Percentiles rank a stretch among this genome's conserved stretches.
Conservation (phyloP, 179 eudicot genomes). For the Amaranthus tricolor region DNA sequence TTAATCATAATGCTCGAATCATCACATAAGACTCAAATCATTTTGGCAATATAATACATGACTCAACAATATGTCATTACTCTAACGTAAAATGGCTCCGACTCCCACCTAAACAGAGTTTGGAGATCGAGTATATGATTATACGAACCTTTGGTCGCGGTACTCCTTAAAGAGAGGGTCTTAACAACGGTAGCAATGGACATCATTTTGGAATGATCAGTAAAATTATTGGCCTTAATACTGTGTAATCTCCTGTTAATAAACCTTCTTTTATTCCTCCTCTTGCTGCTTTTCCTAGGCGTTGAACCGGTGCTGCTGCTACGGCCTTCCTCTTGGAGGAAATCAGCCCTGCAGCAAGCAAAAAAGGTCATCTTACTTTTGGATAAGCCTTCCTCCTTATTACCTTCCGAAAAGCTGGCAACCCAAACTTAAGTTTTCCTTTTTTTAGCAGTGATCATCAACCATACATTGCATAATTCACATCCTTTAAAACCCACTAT, state of each 20-base stretch:
- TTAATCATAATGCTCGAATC: too few species aligned
- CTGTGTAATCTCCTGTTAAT: conserved; percentile 5
- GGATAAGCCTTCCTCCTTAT: neutral
- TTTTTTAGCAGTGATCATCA: conserved; percentile 21
- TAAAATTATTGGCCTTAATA: conserved; percentile 1
- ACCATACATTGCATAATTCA: conserved; percentile 26
- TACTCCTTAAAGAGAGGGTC: conserved; percentile 36
- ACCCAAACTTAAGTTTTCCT: conserved; percentile 20
- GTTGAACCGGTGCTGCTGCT: conserved; percentile 21
- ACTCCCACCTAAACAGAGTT: too few species aligned
- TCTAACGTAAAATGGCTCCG: too few species aligned
- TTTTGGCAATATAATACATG: too few species aligned
- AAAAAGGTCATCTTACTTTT: conserved; percentile 43
- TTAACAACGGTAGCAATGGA: conserved; percentile 39
- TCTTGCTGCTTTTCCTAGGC: conserved; percentile 23
- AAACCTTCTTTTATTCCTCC: conserved; percentile 21
- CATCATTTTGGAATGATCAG: conserved; percentile 15
- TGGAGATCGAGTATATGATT: too few species aligned
- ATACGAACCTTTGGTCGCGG: conserved; percentile 37
- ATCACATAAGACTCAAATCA: too few species aligned
- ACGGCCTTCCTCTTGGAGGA: conserved; percentile 33
- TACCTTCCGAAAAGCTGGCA: conserved; percentile 14
- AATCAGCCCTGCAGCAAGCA: conserved; percentile 48
- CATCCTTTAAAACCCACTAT: neutral
- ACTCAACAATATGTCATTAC: too few species aligned